Base-by-base conservation (phyloP, 495 filamentous ascomycete genomes). In the Annulohypoxylon maeteangense region DNA sequence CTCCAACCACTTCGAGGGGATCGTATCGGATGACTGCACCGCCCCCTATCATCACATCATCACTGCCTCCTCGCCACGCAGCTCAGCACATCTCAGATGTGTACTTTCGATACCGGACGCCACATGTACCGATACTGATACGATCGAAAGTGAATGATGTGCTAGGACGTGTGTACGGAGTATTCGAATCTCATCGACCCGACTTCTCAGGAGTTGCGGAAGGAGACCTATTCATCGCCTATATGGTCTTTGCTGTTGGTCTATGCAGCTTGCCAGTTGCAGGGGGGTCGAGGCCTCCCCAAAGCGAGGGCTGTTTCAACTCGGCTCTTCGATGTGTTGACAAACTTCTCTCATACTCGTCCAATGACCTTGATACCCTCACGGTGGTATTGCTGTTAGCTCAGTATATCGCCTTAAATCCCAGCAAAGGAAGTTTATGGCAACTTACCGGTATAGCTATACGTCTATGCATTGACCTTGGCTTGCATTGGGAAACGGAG, bases 31-130 rank as follows among this genome's bases (percentile, higher is more conserved):
- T 71, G 22, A 31, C 63, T 12, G 36, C 64, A 32, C 55, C 74
- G 38, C 16, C 64, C 4, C 65, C 68, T 48, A 55, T 48, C 25
- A 18, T 67, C 16, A 59, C 66, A 11, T 68, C 74, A 1, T 75
- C 74, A 34, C 67, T 75, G 53, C 74, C 74, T 40, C 74, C 71
- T 25, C 68, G 72, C 20, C 72, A 74, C 36, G 74, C 68, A 53
- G 72, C 74, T 63, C 62, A 75, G 29, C 74, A 74, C 40, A 65
- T 76, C 18, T 50, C 65, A n/a, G 64, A 76, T 1, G 72, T 74
- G 1, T 76, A 76, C 38, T 76, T 74, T 44, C 72, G 74, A 51
- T 66, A 76, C 23, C 68, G 72, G 23, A 76, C 72, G 7, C 74
- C 74, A 2, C 74, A 76, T 54, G 58, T 75, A 25, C 71, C 74